These are phyloP conservation scores for Oryza brachyantha DNA, from an alignment of 176 grass and related monocot genomes.

Conservation along the genomic window DNA sequence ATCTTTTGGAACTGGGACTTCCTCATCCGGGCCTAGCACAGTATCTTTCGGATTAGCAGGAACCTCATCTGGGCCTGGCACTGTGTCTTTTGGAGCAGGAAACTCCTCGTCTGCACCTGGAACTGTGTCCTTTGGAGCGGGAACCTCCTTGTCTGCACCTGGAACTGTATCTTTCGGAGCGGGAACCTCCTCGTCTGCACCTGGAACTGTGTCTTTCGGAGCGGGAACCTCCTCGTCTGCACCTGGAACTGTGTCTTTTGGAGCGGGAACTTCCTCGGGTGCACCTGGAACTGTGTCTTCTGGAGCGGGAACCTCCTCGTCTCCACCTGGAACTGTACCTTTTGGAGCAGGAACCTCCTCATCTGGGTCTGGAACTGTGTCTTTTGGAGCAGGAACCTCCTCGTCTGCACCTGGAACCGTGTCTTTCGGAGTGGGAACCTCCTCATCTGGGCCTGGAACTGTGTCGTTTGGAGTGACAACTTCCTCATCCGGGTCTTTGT, in stretches of 20 bases:
- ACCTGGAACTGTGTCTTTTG: conserved; percentile 18
- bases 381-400: conserved; percentile 12
- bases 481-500: conserved; percentile 32
- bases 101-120: conserved; percentile 34
- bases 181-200: conserved; percentile 18
- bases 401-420: conserved; percentile 28
- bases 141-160: conserved; percentile 4
- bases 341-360: conserved; percentile 30
- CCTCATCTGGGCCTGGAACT: conserved; percentile 37
- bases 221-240: conserved; percentile 11
- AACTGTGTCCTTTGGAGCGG: background rate
- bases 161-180: background rate
- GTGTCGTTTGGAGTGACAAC: conserved; percentile 32
- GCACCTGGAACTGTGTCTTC: background rate
- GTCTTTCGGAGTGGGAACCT: conserved; percentile 18
- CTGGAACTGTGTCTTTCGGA: conserved; percentile 19
- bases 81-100: background rate
- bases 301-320: too few species aligned
- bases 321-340: too few species aligned
- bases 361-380: conserved; percentile 27
- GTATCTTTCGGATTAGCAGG: conserved; percentile 25
- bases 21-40: conserved; percentile 25
- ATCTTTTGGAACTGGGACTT: conserved; percentile 22
- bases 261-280: conserved; percentile 22
- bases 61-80: conserved; percentile 33